Percentiles rank a stretch among this genome's conserved stretches.
phyloP scores from a whole-genome alignment of 106 monocot species.

The Dendrobium nobile region DNA sequence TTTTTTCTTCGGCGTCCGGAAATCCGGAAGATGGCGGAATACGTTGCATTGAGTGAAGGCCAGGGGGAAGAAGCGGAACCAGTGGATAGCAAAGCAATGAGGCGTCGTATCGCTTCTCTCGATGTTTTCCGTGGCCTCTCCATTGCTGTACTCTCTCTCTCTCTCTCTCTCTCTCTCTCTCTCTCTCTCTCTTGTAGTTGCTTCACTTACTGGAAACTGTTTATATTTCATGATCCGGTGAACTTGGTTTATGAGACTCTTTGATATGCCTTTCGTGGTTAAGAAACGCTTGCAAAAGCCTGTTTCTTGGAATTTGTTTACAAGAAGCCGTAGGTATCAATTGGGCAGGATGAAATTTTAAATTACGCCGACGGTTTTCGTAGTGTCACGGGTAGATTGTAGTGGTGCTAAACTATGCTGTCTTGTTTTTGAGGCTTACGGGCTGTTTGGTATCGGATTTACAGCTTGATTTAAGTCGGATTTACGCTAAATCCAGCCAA shows the following conservation, averaged over 20 bases:
- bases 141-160: constrained; percentile 37
- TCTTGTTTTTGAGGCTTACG: not conserved
- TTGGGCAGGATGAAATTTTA: not conserved
- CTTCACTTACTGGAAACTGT: too few species aligned
- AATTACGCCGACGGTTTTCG: not conserved
- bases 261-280: not conserved
- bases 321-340: not conserved
- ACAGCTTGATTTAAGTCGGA: too few species aligned
- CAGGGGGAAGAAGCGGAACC: not conserved
- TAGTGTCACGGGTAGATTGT: not conserved
- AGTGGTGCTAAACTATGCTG: not conserved
- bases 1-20: not conserved
- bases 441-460: too few species aligned
- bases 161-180: not conserved
- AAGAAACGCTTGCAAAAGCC: not conserved
- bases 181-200: not conserved
- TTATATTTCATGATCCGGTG: not conserved
- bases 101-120: constrained; percentile 34
- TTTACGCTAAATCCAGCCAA: too few species aligned
- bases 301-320: not conserved
- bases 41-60: constrained; percentile 24
- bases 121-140: constrained; percentile 52
- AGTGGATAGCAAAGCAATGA: not conserved
- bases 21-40: constrained; percentile 31
- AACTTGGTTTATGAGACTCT: not conserved